phyloP scores from a whole-genome alignment of 2,329 filamentous ascomycete genomes.

The Fusarium nurragi region DNA sequence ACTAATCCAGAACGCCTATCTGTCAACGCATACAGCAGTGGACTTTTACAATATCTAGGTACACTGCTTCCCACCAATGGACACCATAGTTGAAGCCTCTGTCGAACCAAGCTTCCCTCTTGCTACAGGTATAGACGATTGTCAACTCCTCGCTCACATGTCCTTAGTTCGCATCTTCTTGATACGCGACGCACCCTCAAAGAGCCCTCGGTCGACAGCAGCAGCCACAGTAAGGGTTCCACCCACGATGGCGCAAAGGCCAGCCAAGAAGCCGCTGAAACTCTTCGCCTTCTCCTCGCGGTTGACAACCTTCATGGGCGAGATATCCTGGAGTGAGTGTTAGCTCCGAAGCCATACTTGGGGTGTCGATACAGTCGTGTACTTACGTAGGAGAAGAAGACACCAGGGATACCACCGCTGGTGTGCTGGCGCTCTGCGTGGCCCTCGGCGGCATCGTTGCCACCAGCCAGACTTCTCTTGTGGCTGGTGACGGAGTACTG shows the following conservation, averaged over 20 bases:
- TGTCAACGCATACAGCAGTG: slow-evolving; percentile 38
- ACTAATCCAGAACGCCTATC: slow-evolving; percentile 44
- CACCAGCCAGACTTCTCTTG: slow-evolving; percentile 85
- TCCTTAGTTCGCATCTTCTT: slow-evolving; percentile 84
- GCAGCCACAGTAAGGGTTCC: slow-evolving; percentile 96
- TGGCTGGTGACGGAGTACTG: slow-evolving; percentile 99
- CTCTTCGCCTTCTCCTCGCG: slow-evolving; percentile 89
- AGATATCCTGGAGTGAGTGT: slow-evolving; percentile 77
- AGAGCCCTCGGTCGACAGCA: slow-evolving; percentile 88
- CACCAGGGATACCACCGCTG: slow-evolving; percentile 89
- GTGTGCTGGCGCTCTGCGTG: slow-evolving; percentile 94
- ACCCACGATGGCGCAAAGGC: slow-evolving; percentile 92
- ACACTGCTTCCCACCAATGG: slow-evolving; percentile 23
- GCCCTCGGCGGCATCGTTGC: slow-evolving; percentile 84
- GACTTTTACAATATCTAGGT: slow-evolving; percentile 37
- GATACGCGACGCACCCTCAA: slow-evolving; percentile 84
- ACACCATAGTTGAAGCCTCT: slow-evolving; percentile 17
- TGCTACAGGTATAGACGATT: neutral
- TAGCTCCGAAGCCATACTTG: slow-evolving; percentile 16
- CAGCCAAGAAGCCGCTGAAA: slow-evolving; percentile 91
- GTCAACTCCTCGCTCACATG: slow-evolving; percentile 50
- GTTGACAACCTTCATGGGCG: slow-evolving; percentile 99
- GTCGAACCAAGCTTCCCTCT: slow-evolving; percentile 16
- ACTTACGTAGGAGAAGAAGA: slow-evolving; percentile 97
- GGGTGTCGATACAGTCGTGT: neutral